These are phyloP conservation scores for Tephrocybe sp. DNA, from an alignment of 768 basidiomycete genomes.

Conservation along the genomic window DNA sequence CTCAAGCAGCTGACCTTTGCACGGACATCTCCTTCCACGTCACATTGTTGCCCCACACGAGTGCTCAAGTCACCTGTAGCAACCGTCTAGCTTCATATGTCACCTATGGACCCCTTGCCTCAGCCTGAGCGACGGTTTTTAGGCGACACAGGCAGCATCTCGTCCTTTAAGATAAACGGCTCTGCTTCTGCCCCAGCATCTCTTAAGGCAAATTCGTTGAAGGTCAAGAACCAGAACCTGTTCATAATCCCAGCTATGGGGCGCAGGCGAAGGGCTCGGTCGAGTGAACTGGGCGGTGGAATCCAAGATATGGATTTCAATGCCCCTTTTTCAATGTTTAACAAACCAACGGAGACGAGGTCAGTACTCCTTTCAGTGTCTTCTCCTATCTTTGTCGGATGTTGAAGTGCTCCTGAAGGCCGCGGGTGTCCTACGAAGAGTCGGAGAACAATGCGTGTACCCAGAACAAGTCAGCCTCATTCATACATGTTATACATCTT, in stretches of 20 bases:
- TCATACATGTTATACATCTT: neutral
- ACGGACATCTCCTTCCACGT: neutral
- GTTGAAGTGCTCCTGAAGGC: conserved; percentile 5
- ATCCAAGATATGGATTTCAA: conserved; percentile 13
- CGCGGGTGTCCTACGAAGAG: neutral
- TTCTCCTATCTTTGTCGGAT: neutral
- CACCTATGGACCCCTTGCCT: conserved; percentile 9
- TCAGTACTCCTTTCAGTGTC: neutral
- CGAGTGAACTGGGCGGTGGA: conserved; percentile 2
- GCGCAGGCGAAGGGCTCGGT: conserved; percentile 12
- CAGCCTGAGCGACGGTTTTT: conserved; percentile 15
- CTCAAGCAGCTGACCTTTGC: neutral
- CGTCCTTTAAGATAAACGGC: conserved; percentile 20
- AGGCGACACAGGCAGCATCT: conserved; percentile 22
- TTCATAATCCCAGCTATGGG: conserved; percentile 19
- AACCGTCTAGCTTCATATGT: neutral
- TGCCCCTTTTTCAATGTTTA: neutral
- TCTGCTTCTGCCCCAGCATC: conserved; percentile 20
- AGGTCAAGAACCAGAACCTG: conserved; percentile 15
- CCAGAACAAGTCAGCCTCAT: conserved; percentile 8
- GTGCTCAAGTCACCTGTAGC: neutral
- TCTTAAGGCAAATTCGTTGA: conserved; percentile 23
- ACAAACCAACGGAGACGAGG: conserved; percentile 11
- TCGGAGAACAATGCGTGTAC: conserved; percentile 1
- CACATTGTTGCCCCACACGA: neutral